Percentiles rank a stretch among this genome's conserved stretches.
These are phyloP conservation scores for Tolypocladium endophyticum DNA, from an alignment of 2,329 filamentous ascomycete genomes.

Conservation along the genomic window DNA sequence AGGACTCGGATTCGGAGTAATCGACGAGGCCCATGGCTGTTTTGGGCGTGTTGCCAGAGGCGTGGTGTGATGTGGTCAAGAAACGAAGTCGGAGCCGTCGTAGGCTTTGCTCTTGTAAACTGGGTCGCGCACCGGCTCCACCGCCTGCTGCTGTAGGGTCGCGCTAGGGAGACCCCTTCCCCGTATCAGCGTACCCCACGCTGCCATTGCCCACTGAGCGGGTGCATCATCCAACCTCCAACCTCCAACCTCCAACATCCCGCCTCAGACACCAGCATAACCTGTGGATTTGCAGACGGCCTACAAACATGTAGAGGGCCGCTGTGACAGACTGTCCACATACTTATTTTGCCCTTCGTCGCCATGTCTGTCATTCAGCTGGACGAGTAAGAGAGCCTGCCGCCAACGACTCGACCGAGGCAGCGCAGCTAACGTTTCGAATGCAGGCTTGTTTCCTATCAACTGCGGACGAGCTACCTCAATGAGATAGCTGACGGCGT, in stretches of 20 bases:
- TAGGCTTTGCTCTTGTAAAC: background rate
- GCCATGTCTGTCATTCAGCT: conserved; percentile 27
- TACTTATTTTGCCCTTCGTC: background rate
- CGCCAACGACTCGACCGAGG: background rate
- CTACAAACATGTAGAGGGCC: conserved; percentile 9
- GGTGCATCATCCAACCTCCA: background rate
- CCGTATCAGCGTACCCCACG: background rate
- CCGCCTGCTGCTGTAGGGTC: background rate
- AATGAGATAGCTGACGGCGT: conserved; percentile 74
- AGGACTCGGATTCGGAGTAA: conserved; percentile 75
- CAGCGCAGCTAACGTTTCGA: conserved; percentile 8
- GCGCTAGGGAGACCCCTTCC: background rate
- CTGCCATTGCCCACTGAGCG: background rate
- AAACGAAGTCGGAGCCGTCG: background rate
- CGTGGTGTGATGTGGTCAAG: background rate
- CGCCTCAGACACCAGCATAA: background rate
- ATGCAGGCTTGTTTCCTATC: conserved; percentile 66
- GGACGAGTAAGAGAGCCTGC: conserved; percentile 21
- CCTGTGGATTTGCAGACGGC: background rate
- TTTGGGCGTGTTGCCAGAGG: background rate
- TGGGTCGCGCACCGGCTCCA: background rate
- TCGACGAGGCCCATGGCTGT: conserved; percentile 67
- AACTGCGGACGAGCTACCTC: conserved; percentile 71
- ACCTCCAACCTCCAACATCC: background rate
- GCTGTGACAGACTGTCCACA: background rate